These are phyloP conservation scores for Pichia deserticola DNA, from an alignment of 805 yeast genomes.

Conservation along the genomic window DNA sequence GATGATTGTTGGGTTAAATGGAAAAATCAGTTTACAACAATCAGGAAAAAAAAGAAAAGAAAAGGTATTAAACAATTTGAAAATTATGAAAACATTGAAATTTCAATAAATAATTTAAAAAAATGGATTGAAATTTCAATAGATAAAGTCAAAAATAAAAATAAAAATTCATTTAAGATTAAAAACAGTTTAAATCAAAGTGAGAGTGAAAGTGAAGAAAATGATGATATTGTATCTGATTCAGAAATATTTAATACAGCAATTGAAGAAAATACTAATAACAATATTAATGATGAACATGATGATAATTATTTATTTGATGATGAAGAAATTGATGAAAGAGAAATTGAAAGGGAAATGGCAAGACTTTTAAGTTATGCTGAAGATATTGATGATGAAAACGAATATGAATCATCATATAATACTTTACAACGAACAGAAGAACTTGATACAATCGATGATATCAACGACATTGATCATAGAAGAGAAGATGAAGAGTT, in stretches of 20 bases:
- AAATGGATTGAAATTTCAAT: background rate
- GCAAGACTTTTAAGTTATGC: constrained; percentile 7
- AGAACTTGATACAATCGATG: background rate
- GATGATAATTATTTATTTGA: background rate
- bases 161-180: background rate
- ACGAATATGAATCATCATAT: background rate
- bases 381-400: background rate
- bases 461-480: background rate
- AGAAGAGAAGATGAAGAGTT: constrained; percentile 3
- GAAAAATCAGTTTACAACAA: constrained; percentile 6
- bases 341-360: constrained; percentile 7
- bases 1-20: constrained; percentile 4
- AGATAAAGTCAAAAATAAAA: background rate
- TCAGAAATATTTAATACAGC: too few relatives aligned
- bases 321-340: constrained; percentile 1
- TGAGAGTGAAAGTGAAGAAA: background rate
- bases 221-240: too few relatives aligned
- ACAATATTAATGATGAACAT: background rate
- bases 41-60: background rate
- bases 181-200: background rate
- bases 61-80: constrained; percentile 5
- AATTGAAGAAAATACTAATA: background rate
- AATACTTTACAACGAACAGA: background rate
- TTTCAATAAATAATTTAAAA: background rate
- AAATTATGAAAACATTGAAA: background rate